These are phyloP conservation scores for Castanea mollissima DNA, from an alignment of 306 rosid genomes.

Conservation along the genomic window DNA sequence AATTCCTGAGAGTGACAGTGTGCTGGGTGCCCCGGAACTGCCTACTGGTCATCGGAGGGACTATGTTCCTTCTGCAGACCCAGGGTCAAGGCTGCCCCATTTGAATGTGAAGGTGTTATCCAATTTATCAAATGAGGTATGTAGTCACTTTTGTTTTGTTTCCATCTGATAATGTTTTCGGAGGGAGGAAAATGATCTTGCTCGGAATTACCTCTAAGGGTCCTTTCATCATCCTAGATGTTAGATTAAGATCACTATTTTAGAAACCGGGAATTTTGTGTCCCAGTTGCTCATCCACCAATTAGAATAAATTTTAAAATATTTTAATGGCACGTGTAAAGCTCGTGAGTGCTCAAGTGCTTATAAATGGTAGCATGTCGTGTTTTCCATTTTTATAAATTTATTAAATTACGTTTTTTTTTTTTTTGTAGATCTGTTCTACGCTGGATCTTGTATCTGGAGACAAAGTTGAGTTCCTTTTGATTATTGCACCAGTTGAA, in stretches of 20 bases:
- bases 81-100: slow-evolving; percentile 94
- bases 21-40: slow-evolving; percentile 36
- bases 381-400: slow-evolving; percentile 5
- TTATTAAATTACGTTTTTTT: slow-evolving; percentile 6
- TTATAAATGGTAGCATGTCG: neutral
- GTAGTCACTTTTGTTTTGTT: slow-evolving; percentile 13
- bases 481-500: slow-evolving; percentile 61
- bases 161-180: neutral
- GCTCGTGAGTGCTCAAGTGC: neutral
- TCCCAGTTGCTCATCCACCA: neutral
- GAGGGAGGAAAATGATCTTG: neutral
- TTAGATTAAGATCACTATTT: neutral
- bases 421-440: slow-evolving; percentile 50
- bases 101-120: slow-evolving; percentile 55
- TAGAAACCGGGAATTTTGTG: neutral
- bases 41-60: slow-evolving; percentile 81
- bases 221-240: neutral
- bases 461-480: slow-evolving; percentile 67
- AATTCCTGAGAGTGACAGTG: slow-evolving; percentile 39
- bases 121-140: slow-evolving; percentile 53
- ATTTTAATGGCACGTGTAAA: neutral
- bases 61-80: slow-evolving; percentile 68
- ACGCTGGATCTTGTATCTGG: slow-evolving; percentile 71
- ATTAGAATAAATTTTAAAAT: neutral
- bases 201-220: neutral